Evolutionary conservation across 306 rosid genomes (phyloP).

Genomic region (Ormosia semicastrata): DNA sequence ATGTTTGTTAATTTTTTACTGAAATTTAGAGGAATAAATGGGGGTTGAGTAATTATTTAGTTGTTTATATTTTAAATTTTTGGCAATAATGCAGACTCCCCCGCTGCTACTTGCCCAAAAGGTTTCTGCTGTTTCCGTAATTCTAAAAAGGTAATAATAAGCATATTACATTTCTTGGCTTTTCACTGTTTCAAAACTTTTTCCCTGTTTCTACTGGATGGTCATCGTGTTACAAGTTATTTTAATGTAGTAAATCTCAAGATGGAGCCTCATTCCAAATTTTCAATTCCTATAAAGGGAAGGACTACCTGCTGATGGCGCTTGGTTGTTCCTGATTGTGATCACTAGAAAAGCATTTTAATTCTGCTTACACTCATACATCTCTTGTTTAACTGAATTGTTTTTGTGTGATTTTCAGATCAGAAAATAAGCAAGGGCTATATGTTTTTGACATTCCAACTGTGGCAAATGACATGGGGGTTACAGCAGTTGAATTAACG

Average conservation of each 20-base stretch:
- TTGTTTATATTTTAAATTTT: constrained; percentile 9
- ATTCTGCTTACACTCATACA: constrained; percentile 6
- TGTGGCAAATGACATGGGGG: constrained; percentile 70
- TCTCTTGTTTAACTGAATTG: constrained; percentile 18
- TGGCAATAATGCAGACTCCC: constrained; percentile 57
- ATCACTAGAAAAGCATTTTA: constrained; percentile 21
- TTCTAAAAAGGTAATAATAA: constrained; percentile 63
- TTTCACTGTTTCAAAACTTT: constrained; percentile 1
- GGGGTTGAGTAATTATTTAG: constrained; percentile 17
- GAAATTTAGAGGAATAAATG: constrained; percentile 18
- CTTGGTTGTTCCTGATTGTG: constrained; percentile 25
- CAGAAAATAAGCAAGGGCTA: constrained; percentile 84
- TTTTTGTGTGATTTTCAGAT: constrained; percentile 53
- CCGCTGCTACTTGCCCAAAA: constrained; percentile 69
- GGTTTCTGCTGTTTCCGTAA: constrained; percentile 60
- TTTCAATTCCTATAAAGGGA: constrained; percentile 10
- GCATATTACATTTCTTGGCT: background rate
- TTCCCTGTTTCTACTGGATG: constrained; percentile 7
- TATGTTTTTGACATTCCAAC: constrained; percentile 72
- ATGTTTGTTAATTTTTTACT: constrained; percentile 22
- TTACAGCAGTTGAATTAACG: constrained; percentile 59
- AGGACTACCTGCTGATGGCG: constrained; percentile 10
- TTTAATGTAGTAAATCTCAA: constrained; percentile 9
- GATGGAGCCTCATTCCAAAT: constrained; percentile 10
- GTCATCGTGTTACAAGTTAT: background rate